Evolutionary conservation across 2,329 filamentous ascomycete genomes (phyloP).

Genomic region (Didymellaceae sp.): DNA sequence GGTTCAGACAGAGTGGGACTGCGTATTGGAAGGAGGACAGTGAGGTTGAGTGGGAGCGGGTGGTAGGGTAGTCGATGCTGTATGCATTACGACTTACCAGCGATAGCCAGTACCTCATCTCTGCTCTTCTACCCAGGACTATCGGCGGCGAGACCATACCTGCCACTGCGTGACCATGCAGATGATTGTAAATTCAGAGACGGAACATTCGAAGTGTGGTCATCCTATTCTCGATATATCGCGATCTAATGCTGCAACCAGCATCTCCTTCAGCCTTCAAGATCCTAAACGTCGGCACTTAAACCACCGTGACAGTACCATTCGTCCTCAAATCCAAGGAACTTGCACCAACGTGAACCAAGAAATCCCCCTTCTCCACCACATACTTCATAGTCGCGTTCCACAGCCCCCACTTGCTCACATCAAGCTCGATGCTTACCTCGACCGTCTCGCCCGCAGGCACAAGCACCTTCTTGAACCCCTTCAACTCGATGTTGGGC

Average conservation of each 20-base stretch:
- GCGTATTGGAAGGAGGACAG: conserved; percentile 25
- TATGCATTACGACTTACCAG: too few species aligned
- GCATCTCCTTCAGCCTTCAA: too few species aligned
- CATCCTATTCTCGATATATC: too few species aligned
- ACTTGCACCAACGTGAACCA: conserved; percentile 64
- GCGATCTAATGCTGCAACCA: too few species aligned
- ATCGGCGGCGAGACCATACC: too few species aligned
- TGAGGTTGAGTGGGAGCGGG: conserved; percentile 25
- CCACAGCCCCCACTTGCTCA: conserved; percentile 63
- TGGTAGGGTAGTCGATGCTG: background rate
- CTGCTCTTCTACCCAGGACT: too few species aligned
- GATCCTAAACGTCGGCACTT: too few species aligned
- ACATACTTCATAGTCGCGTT: conserved; percentile 70
- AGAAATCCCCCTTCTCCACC: conserved; percentile 74
- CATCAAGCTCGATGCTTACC: conserved; percentile 58
- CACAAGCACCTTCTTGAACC: conserved; percentile 70
- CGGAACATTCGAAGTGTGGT: too few species aligned
- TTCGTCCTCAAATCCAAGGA: conserved; percentile 64
- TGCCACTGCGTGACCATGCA: too few species aligned
- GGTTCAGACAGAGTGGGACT: conserved; percentile 25
- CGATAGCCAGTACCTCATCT: too few species aligned
- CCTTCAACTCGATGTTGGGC: conserved; percentile 69
- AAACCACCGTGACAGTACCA: conserved; percentile 61
- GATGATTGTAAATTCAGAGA: too few species aligned
- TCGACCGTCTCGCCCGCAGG: conserved; percentile 65